Base-by-base conservation (phyloP, 2,329 filamentous ascomycete species). In the Hypoxylon sp. region DNA sequence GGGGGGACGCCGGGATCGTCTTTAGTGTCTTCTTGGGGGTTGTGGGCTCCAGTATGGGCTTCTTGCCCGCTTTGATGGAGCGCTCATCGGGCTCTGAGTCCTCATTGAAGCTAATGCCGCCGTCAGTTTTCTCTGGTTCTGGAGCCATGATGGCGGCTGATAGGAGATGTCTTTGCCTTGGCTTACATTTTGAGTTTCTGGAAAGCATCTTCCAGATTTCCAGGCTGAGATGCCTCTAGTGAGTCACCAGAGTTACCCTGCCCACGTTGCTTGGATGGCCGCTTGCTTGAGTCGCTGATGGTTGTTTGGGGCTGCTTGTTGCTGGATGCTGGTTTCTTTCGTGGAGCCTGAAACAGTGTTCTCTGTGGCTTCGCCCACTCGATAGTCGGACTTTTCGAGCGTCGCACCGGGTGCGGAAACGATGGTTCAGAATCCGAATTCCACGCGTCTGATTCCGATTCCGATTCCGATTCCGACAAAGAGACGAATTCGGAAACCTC, bases 181-280 rank as follows among this genome's bases (percentile, higher is more conserved):
- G 63, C 71, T 65, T 70, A 76, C 73, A 77, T 75, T 54, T 73
- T 67, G 52, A 77, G 72, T 54, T 76, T 75, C n/a, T 74, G 54
- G 53, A 77, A 76, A 38, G 59, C 68, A 49, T 76, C 71, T 49
- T 76, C 75, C 9, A 77, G 59, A 18, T 70, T 63, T 42, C 40
- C 69, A 48, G 67, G 64, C 3, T 62, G 46, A 16, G 63, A 57
- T 16, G 52, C 18, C 20, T 69, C 70, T 16, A 57, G n/a, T 20
- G 64, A 64, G n/a, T 65, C 65, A 16, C 46, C 24, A 11, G 57
- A 52, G 45, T 46, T 58, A 12, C 42, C 59, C 9, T 48, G 51
- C 33, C 18, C 30, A 4, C 30, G 42, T 64, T 67, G 51, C 45
- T 63, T 64, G 33, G 65, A 45, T 24, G 51, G 9, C 30, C 26